phyloP scores from a whole-genome alignment of 2,329 filamentous ascomycete genomes.

The Colletotrichum destructivum region DNA sequence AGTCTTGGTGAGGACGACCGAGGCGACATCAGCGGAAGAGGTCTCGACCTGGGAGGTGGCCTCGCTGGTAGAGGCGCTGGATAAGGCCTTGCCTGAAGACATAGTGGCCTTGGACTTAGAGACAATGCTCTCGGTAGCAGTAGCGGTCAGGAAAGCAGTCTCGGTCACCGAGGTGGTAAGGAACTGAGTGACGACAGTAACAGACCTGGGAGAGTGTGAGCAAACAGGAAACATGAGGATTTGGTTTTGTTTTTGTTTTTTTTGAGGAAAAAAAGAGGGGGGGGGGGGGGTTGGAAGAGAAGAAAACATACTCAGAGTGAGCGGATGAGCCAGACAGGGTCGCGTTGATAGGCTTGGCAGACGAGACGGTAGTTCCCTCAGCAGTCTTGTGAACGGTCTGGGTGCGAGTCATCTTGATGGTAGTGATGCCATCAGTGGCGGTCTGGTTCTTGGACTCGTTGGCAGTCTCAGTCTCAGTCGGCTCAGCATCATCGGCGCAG shows the following conservation, averaged over 20 bases:
- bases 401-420: slow-evolving; percentile 33
- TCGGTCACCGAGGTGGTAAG: slow-evolving; percentile 38
- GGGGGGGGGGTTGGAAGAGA: neutral
- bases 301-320: slow-evolving; percentile 22
- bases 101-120: slow-evolving; percentile 10
- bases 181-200: slow-evolving; percentile 28
- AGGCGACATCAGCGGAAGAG: slow-evolving; percentile 19
- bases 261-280: too few relatives aligned
- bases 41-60: slow-evolving; percentile 17
- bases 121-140: slow-evolving; percentile 4
- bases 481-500: slow-evolving; percentile 29
- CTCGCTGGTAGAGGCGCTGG: slow-evolving; percentile 6
- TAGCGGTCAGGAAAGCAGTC: slow-evolving; percentile 33
- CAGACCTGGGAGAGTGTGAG: slow-evolving; percentile 14
- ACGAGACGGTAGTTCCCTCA: slow-evolving; percentile 32
- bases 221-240: neutral
- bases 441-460: slow-evolving; percentile 13
- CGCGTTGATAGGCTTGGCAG: slow-evolving; percentile 27
- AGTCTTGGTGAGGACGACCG: slow-evolving; percentile 38
- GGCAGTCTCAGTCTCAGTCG: neutral
- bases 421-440: slow-evolving; percentile 17
- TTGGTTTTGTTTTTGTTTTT: too few relatives aligned
- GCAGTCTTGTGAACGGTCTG: slow-evolving; percentile 30
- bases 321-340: slow-evolving; percentile 17
- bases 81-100: neutral